Base-by-base conservation (phyloP, 352 stramenopile species). In the Phytophthora sansomeana region DNA sequence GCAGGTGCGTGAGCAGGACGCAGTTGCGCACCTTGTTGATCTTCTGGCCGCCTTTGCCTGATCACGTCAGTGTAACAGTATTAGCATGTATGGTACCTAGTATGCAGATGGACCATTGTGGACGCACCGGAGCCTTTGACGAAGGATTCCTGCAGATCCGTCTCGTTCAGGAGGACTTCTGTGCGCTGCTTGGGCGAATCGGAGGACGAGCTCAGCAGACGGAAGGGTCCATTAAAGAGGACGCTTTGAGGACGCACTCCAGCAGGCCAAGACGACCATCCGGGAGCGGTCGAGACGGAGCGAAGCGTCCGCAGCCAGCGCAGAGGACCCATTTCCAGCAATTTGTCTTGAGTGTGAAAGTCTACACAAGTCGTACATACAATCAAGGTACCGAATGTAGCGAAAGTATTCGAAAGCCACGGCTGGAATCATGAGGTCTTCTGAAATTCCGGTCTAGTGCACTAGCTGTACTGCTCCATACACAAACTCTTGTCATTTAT, bases 1-100 rank as follows among this genome's bases (percentile, higher is more conserved):
- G 89, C 10, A 81, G 30, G 58, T 97, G 90, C 36, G 89, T 95
- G 35, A 97, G 75, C 59, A 95, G 69, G 50, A 97, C 90, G 66
- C 87, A 93, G 75, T 95, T 96, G 57, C 87, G 81, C 58, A 96
- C 87, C 58, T 97, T 97, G 79, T 97, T 97, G 67, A 97, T 96
- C 76, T 96, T 97, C 71, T 97, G 90, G 1, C 90, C 90, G 39
- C 90, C 90, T 51, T 94, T 94, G 35, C 90, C 81, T 87, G 50
- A 19, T 6, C 14, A 4, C 47, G 13, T 14, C 11, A 44, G n/a
- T 24, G 24, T 10, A 28, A 41, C 7, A 26, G 13, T 33, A 47
- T 44, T 30, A 58, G 26, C 36, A 9, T 11, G 10, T 24, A 39
- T 14, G 60, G n/a, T 50, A 47, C 4, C 9, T 52, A 39, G 7